Base-by-base conservation (phyloP, 2,329 filamentous ascomycete genomes). In the Juglanconis sp. region DNA sequence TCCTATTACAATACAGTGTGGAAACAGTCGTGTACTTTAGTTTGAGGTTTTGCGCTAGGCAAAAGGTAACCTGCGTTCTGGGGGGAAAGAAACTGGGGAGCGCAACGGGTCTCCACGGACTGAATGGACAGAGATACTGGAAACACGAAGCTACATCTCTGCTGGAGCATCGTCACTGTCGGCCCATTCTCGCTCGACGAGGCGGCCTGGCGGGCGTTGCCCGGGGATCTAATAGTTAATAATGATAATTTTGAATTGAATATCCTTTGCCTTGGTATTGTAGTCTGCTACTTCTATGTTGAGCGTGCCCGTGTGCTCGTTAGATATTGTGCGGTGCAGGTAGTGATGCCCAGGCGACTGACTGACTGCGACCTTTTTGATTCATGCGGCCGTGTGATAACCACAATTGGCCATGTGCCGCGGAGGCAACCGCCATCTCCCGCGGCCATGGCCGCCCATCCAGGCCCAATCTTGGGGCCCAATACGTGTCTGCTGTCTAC, bases 151-250 rank as follows among this genome's bases (percentile, higher is more conserved):
- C 34, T n/a, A 42, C 24, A 32, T 50, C n/a, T 34, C 40, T 42
- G 52, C 48, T 30, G 32, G 38, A 48, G 46, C 24, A 48, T 55
- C 44, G 35, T 44, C 40, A 47, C 31, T 24, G 1, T 2, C 2
- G 24, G 24, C 24, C 24, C 24, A 24, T 24, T 24, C 24, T 24
- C 24, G 2, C 24, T 24, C 24, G 24, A 24, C 30, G 24, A 34
- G 32, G 38, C 49, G 24, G 44, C 32, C 52, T 31, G 46, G 50
- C 40, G 51, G 40, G 30, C 24, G 30, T 31, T 55, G 60, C 54
- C 54, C 31, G 50, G 44, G 59, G 54, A 63, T 46, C 50, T 63
- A 63, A 63, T 63, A 63, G 46, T 35, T 63, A 63, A 63, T 63
- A 38, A 58, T 48, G 30, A 48, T 63, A 63, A 63, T 63, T 38